Evolutionary conservation across 495 filamentous ascomycete genomes (phyloP), one percentile per base, ranked within the genome.

Genomic region (Penicillium roqueforti): DNA sequence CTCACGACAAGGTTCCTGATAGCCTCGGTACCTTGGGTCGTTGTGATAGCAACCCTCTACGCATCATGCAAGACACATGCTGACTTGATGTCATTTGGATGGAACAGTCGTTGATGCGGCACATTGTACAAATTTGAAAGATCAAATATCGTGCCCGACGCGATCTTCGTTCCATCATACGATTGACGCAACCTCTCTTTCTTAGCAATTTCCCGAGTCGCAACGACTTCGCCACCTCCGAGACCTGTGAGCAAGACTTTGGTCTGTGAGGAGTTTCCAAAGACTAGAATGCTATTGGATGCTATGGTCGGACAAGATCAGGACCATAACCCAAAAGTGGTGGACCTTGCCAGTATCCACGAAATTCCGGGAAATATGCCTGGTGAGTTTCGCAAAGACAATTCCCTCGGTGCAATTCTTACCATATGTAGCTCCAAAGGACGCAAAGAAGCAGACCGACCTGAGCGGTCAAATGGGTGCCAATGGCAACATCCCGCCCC

Each of bases 401-500:
- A 4, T 41, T 50, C 47, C 26, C 26, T 29, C 39, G 36, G 43
- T 53, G 28, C 38, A 55, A 54, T 63, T 63, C 59, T 65, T 63
- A 62, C 60, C 57, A 47, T 51, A 41, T 31, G 44, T 48, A 60
- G 56, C 62, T 55, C 51, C 62, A 10, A 71, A 67, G 48, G 66
- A 71, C 13, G 59, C 41, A 25, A 57, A 69, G 51, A 76, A 75
- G 43, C 62, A 66, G 55, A 31, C 59, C 56, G 70, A 74, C 20
- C 39, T 64, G 51, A 74, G 70, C 51, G 55, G 60, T 59, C 57
- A 75, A 51, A 41, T 56, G 42, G 68, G 54, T 40, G 49, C 57
- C 32, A 62, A 60, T 63, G 57, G 59, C 36, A 62, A 58, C 46
- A 60, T 72, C 10, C 88, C 90, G 48, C 84, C 88, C 18, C 86